These are phyloP conservation scores for Sinapis alba DNA, from an alignment of 441 rosid genomes.

Conservation along the genomic window DNA sequence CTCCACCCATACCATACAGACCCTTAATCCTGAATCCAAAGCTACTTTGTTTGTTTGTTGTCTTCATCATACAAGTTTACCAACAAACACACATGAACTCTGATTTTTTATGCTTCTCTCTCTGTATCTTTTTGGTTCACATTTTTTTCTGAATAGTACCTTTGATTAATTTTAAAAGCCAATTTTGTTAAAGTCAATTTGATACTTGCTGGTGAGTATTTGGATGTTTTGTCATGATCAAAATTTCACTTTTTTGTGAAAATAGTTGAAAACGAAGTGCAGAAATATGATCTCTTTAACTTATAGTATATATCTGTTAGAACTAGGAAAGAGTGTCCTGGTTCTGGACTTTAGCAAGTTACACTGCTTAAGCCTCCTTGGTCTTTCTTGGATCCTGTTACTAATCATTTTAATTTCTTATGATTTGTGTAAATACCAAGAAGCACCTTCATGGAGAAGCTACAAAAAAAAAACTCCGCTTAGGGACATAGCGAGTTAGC, in stretches of 20 bases:
- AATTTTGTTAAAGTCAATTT: not conserved
- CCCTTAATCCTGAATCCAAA: not conserved
- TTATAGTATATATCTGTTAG: too few relatives aligned
- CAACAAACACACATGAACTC: not conserved
- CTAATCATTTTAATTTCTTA: too few relatives aligned
- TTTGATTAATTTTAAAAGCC: not conserved
- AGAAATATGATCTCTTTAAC: too few relatives aligned
- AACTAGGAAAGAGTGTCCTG: too few relatives aligned
- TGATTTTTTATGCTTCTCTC: not conserved
- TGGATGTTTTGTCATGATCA: not conserved
- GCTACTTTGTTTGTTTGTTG: not conserved
- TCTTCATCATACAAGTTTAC: not conserved
- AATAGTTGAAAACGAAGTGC: too few relatives aligned
- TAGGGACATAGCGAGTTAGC: not conserved
- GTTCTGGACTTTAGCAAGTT: too few relatives aligned
- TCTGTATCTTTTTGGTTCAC: not conserved
- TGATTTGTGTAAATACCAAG: too few relatives aligned
- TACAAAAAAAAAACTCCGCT: too few relatives aligned
- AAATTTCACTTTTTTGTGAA: too few relatives aligned
- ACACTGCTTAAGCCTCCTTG: too few relatives aligned
- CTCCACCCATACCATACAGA: slow-evolving; percentile 1
- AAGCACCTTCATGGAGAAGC: too few relatives aligned
- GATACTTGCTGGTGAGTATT: not conserved
- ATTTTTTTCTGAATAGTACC: not conserved
- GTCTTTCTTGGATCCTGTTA: too few relatives aligned